Evolutionary conservation across 2,329 filamentous ascomycete species (phyloP).

Genomic region (Daldinia sp.): DNA sequence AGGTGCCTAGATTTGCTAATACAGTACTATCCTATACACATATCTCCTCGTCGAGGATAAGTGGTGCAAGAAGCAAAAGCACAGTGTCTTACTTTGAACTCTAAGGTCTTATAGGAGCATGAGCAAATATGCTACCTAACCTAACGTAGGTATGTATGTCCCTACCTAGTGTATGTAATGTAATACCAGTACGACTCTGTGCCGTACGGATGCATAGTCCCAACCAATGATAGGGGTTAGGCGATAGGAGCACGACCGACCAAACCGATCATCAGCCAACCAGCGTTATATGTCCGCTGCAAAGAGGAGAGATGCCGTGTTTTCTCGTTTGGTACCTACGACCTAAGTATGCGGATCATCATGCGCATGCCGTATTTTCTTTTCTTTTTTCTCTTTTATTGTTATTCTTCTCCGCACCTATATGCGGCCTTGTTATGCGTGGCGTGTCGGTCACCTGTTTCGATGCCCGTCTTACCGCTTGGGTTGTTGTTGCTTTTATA

Average conservation of each 20-base stretch:
- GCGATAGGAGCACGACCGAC: not conserved
- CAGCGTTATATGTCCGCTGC: not conserved
- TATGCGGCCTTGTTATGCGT: not conserved
- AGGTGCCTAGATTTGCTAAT: too few relatives aligned
- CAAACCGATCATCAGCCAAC: too few relatives aligned
- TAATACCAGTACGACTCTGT: not conserved
- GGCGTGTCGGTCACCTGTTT: not conserved
- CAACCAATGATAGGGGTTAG: not conserved
- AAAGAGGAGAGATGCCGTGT: not conserved
- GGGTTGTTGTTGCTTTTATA: not conserved
- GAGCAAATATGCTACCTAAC: too few relatives aligned
- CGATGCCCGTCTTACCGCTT: not conserved
- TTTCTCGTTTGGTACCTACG: constrained; percentile 3
- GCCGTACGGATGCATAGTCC: constrained; percentile 30
- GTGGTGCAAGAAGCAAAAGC: too few relatives aligned
- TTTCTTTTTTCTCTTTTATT: not conserved
- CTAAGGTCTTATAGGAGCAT: too few relatives aligned
- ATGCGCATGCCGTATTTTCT: constrained; percentile 7
- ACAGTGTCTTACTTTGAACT: too few relatives aligned
- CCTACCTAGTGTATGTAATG: too few relatives aligned
- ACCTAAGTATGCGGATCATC: constrained; percentile 14
- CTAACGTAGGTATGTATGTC: too few relatives aligned
- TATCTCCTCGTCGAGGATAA: too few relatives aligned
- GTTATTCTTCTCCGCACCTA: not conserved
- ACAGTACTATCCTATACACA: too few relatives aligned